Percentiles rank a stretch among this genome's conserved stretches.
These are phyloP conservation scores for Xerocomellus dryophilus DNA, from an alignment of 768 basidiomycete species.

Conservation along the genomic window DNA sequence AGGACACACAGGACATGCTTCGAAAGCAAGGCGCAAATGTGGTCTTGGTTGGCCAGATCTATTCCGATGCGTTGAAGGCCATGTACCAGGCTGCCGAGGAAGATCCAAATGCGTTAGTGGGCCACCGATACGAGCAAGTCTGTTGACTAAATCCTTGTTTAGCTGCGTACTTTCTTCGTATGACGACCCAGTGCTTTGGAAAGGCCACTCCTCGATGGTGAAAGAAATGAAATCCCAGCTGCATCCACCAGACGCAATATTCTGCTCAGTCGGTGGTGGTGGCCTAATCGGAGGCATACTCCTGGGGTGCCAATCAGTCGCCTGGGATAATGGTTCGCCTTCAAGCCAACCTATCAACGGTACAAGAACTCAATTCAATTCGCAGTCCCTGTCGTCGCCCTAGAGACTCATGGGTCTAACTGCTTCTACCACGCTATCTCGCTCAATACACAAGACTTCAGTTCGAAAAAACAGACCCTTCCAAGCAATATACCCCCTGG, in stretches of 20 bases:
- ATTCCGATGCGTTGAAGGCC: constrained; percentile 52
- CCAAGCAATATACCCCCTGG: constrained; percentile 27
- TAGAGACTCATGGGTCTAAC: constrained; percentile 71
- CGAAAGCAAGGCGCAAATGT: constrained; percentile 54
- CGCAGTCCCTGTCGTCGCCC: constrained; percentile 58
- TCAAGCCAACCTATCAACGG: background rate
- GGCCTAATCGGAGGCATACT: constrained; percentile 71
- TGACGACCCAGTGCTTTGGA: constrained; percentile 66
- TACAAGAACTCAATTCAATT: background rate
- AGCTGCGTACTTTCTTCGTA: constrained; percentile 73
- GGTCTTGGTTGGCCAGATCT: constrained; percentile 54
- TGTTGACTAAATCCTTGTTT: background rate
- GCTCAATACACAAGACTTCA: constrained; percentile 44
- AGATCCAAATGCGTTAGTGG: constrained; percentile 44
- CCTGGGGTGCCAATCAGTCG: constrained; percentile 56
- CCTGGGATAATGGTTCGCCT: constrained; percentile 66
- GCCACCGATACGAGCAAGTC: background rate
- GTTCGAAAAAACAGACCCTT: constrained; percentile 32
- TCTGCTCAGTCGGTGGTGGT: constrained; percentile 76
- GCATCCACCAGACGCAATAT: constrained; percentile 62
- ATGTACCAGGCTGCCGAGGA: constrained; percentile 46
- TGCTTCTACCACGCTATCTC: constrained; percentile 71
- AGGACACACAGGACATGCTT: constrained; percentile 49
- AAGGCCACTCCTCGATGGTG: constrained; percentile 75
- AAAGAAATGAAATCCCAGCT: constrained; percentile 59